These are phyloP conservation scores for Talaromyces sp. DNA, from an alignment of 2,329 filamentous ascomycete genomes.

Conservation along the genomic window DNA sequence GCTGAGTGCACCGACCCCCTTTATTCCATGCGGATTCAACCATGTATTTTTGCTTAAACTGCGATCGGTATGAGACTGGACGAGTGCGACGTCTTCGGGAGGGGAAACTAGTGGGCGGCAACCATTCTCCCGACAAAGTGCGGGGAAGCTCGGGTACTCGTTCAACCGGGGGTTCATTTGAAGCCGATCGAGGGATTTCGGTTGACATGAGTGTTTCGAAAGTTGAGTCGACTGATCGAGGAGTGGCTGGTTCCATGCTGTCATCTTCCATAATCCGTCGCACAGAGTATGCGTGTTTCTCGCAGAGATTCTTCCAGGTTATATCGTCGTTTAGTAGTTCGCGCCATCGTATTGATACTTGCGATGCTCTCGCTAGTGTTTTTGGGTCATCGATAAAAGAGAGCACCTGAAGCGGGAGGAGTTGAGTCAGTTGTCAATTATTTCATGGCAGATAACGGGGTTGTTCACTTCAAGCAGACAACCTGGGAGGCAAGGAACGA, in stretches of 20 bases:
- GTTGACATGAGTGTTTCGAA: constrained; percentile 29
- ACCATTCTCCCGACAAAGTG: constrained; percentile 37
- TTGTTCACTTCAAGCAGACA: neutral
- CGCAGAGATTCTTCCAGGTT: constrained; percentile 96
- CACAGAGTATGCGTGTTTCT: constrained; percentile 95
- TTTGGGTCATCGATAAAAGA: constrained; percentile 97
- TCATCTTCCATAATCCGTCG: constrained; percentile 56
- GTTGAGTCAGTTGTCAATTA: neutral
- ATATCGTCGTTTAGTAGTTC: constrained; percentile 94
- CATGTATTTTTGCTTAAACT: constrained; percentile 97
- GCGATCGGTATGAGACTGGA: constrained; percentile 84
- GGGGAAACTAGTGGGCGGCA: constrained; percentile 32
- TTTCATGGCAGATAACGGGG: constrained; percentile 12
- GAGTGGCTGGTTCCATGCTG: constrained; percentile 38
- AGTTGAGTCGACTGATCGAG: constrained; percentile 26
- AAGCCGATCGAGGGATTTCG: constrained; percentile 9
- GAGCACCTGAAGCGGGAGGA: constrained; percentile 68
- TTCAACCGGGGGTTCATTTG: constrained; percentile 45
- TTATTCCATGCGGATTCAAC: constrained; percentile 97
- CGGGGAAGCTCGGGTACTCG: constrained; percentile 52
- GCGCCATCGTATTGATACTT: constrained; percentile 93
- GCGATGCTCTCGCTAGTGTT: constrained; percentile 87
- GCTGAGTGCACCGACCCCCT: constrained; percentile 79
- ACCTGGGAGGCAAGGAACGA: neutral
- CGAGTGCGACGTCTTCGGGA: constrained; percentile 58